Base-by-base conservation (phyloP, 768 basidiomycete species). In the Coprinopsis strossmayeri region DNA sequence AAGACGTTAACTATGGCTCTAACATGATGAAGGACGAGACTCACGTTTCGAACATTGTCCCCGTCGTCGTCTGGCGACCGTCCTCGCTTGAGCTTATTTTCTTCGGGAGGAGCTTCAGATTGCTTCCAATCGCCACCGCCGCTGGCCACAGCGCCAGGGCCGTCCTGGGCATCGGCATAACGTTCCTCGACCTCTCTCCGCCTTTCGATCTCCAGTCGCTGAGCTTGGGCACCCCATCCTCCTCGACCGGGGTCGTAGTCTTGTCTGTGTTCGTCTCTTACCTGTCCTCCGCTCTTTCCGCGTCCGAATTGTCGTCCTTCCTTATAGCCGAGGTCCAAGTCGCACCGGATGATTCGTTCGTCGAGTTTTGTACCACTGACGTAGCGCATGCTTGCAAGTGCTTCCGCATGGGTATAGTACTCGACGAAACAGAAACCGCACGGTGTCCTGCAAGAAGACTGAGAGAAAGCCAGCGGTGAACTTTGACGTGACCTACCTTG, bases 311-410 rank as follows among this genome's bases (percentile, higher is more conserved):
- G 96, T 53, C 96, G 74, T 12, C 95, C 95, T 61, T 99, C 96
- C 61, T 83, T 83, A 68, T 97, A 99, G 4, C 96, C 96, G 23
- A 93, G 74, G 71, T 99, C 96, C 60, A 99, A 71, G 71, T 99
- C 96, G 61, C 94, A 97, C 40, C 96, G 87, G 54, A 99, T 95
- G 57, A 99, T 91, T 27, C 96, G 87, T 68, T 99, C 96, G 66
- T 99, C 96, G 18, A 99, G 82, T 70, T 98, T 98, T 28, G 94
- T 93, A n/a, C 95, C 96, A 44, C 89, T 92, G 58, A 98, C 81
- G 64, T 96, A 94, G 41, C 87, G 83, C 79, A 98, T 84, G 53
- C 87, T 84, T 34, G 92, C 89, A 34, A 96, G 73, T 15, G 96
- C 95, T 66, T 98, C 94, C 3, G 82, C 74, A 60, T 97, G 92